These are phyloP conservation scores for Fusarium oligoseptatum DNA, from an alignment of 2,329 filamentous ascomycete genomes.

Conservation along the genomic window DNA sequence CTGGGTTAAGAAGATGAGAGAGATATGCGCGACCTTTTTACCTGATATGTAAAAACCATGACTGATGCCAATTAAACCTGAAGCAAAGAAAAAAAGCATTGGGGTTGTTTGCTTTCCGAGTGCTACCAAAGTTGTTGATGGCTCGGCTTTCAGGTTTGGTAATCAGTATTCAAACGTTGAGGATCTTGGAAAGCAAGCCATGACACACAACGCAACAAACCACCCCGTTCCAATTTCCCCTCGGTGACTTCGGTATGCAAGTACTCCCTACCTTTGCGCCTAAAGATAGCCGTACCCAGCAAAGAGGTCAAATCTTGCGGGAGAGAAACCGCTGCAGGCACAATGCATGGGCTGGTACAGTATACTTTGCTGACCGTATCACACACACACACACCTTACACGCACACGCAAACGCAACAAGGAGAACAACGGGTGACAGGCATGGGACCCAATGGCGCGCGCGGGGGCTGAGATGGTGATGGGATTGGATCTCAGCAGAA, in stretches of 20 bases:
- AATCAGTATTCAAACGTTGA: conserved; percentile 24
- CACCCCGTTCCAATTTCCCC: conserved; percentile 17
- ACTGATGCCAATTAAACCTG: conserved; percentile 29
- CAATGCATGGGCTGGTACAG: conserved; percentile 12
- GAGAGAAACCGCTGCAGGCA: conserved; percentile 17
- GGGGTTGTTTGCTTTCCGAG: neutral
- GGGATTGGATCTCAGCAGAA: conserved; percentile 37
- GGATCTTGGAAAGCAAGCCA: conserved; percentile 17
- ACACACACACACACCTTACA: conserved; percentile 5
- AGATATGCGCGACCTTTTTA: conserved; percentile 24
- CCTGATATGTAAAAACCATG: conserved; percentile 22
- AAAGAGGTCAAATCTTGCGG: neutral
- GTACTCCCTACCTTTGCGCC: conserved; percentile 17
- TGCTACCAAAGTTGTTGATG: neutral
- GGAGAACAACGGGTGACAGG: conserved; percentile 16
- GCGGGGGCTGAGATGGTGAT: conserved; percentile 25
- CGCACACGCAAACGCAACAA: neutral
- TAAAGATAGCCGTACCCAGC: conserved; percentile 23
- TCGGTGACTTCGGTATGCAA: conserved; percentile 33
- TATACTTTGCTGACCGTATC: conserved; percentile 32
- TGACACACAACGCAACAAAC: conserved; percentile 15
- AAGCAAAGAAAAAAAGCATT: neutral
- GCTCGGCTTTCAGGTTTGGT: neutral
- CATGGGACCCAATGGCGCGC: neutral
- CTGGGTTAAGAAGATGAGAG: neutral